Evolutionary conservation across 176 grass and related monocot genomes (phyloP).

Genomic region (Otatea glauca): DNA sequence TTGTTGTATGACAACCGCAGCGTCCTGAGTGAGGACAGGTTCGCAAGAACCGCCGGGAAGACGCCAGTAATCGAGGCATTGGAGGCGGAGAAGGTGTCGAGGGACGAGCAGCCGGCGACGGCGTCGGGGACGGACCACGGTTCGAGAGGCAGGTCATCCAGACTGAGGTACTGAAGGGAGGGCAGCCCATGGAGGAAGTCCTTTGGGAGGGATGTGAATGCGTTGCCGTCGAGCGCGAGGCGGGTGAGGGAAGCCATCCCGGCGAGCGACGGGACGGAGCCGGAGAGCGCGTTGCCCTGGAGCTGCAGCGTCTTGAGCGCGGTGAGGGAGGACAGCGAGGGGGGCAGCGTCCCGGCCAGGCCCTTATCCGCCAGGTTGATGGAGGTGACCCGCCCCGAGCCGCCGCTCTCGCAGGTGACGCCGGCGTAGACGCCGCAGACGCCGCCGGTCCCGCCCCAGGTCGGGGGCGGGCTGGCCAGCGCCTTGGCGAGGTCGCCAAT

Average conservation of each 20-base stretch:
- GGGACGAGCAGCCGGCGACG: slow-evolving; percentile 25
- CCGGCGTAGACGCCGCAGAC: slow-evolving; percentile 49
- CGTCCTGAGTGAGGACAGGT: slow-evolving; percentile 48
- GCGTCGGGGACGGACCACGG: slow-evolving; percentile 60
- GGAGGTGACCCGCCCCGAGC: slow-evolving; percentile 53
- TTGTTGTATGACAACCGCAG: slow-evolving; percentile 78
- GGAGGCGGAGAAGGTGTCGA: slow-evolving; percentile 59
- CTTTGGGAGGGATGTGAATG: slow-evolving; percentile 53
- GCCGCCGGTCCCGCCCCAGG: slow-evolving; percentile 43
- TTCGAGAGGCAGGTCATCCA: slow-evolving; percentile 61
- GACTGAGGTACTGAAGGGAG: slow-evolving; percentile 46
- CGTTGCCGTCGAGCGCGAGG: slow-evolving; percentile 62
- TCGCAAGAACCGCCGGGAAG: slow-evolving; percentile 61
- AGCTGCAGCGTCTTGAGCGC: slow-evolving; percentile 63
- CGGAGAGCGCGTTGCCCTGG: slow-evolving; percentile 61
- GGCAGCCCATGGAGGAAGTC: slow-evolving; percentile 66
- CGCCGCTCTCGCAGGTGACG: slow-evolving; percentile 57
- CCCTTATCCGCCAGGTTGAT: slow-evolving; percentile 59
- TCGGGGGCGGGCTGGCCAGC: slow-evolving; percentile 49
- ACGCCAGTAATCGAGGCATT: slow-evolving; percentile 58
- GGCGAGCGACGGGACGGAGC: slow-evolving; percentile 58
- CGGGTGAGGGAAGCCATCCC: slow-evolving; percentile 52
- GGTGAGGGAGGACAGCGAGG: slow-evolving; percentile 61
- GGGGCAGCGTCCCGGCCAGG: slow-evolving; percentile 55
- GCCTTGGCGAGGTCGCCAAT: slow-evolving; percentile 63